A percentile compares a stretch with the other conserved stretches of the same genome.
phyloP scores from a whole-genome alignment of 2,329 filamentous ascomycete genomes.

The Xylaria sp. region DNA sequence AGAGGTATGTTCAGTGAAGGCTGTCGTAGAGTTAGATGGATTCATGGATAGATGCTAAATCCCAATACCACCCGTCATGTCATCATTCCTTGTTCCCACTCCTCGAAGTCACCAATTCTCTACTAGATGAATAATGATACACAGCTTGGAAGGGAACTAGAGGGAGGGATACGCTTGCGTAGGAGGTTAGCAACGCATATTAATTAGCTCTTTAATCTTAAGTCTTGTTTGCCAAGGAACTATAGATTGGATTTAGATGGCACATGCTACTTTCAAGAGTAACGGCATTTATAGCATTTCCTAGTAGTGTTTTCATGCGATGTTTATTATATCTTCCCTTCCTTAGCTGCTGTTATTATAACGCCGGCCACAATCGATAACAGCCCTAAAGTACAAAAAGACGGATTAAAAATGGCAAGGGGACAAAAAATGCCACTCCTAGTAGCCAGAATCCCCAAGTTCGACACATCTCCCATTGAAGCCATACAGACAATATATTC shows the following conservation, averaged over 20 bases:
- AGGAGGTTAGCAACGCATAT: neutral
- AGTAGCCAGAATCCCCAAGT: neutral
- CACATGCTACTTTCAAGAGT: neutral
- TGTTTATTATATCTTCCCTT: no score
- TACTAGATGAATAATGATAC: neutral
- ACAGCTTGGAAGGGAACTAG: neutral
- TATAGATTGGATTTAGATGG: neutral
- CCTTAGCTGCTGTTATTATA: no score
- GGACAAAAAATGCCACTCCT: neutral
- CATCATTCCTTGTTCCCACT: neutral
- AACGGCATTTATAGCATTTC: neutral
- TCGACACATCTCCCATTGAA: neutral
- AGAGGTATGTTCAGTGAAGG: neutral
- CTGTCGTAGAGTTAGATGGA: constrained; percentile 5
- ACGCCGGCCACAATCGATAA: neutral
- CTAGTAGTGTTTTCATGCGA: no score
- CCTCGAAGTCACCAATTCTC: neutral
- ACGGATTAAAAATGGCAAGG: neutral
- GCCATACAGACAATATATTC: neutral
- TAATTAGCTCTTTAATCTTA: neutral
- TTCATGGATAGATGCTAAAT: constrained; percentile 18
- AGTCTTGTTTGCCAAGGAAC: neutral
- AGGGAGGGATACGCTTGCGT: neutral
- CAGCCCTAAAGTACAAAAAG: neutral
- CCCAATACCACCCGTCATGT: neutral